Evolutionary conservation across 441 rosid genomes (phyloP).

Genomic region (Biscutella auriculata): DNA sequence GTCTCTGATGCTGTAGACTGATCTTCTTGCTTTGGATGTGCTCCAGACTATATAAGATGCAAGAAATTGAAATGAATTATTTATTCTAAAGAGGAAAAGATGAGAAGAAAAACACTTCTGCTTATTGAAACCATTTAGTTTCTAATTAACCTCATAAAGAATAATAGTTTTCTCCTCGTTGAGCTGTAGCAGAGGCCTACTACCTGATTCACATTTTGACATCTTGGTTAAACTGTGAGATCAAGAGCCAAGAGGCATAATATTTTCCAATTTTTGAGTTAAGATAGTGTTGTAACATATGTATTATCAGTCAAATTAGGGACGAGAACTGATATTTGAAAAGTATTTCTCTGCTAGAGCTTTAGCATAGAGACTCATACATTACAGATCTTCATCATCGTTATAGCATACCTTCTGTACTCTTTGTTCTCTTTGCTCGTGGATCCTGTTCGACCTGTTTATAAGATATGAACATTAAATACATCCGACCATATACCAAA

Average conservation of each 20-base stretch:
- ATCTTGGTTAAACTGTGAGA: conserved; percentile 1
- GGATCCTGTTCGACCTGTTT: conserved; percentile 46
- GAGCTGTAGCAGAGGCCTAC: conserved; percentile 30
- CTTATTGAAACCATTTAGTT: background rate
- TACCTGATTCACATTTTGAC: conserved; percentile 37
- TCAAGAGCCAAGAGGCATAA: background rate
- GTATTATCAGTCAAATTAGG: background rate
- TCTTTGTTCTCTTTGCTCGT: conserved; percentile 34
- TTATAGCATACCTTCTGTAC: conserved; percentile 51
- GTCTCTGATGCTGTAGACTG: conserved; percentile 36
- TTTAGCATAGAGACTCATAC: background rate
- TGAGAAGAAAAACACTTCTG: background rate
- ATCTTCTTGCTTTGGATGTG: conserved; percentile 47
- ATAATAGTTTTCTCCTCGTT: conserved; percentile 82
- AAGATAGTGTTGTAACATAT: background rate
- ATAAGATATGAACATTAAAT: conserved; percentile 4
- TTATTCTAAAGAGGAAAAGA: background rate
- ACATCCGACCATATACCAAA: conserved; percentile 3
- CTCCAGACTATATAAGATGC: conserved; percentile 53
- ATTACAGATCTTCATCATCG: background rate
- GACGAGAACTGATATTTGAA: background rate
- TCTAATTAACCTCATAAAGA: conserved; percentile 53
- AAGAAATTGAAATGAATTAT: conserved; percentile 13
- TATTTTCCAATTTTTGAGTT: background rate
- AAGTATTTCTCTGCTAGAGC: background rate